Evolutionary conservation across 345 rosid species (phyloP), one percentile per base, ranked within the genome.

Genomic region (Bretschneidera sinensis): DNA sequence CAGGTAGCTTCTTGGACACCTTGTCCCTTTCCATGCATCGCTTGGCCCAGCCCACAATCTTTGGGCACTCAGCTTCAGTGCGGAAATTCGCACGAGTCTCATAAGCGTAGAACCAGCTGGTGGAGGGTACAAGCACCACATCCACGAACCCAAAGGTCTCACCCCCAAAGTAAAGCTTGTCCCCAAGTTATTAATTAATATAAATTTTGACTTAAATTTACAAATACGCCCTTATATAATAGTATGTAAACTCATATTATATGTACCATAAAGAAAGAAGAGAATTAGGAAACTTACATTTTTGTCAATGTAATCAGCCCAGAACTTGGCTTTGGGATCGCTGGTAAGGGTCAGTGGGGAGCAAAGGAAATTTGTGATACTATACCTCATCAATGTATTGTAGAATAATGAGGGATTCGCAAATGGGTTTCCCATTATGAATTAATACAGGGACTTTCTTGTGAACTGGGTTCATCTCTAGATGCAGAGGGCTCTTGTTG

Each of bases 21-120:
- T 69, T 67, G 19, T 54, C 18, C 6, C 61, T 60, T 63, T 43
- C 54, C 59, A 39, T 45, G 68, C 76, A 67, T 63, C 72, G 62
- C 19, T 72, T 63, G 49, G 68, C 76, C 76, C 76, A 72, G 57
- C 64, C 72, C 17, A 72, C 57, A 17, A 72, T 62, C 65, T 67
- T 72, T 0, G 76, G 76, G 54, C 72, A 72, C 59, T 48, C 69
- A 20, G 61, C 43, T 63, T 72, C 76, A 4, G 67, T 61, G 20
- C 72, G 61, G 61, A 72, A 72, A 18, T 49, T 56, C 25, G 72
- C 76, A 62, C 68, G 51, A 53, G 62, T 54, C 65, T 72, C 72
- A 6, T 57, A 60, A 21, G 69, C 63, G 11, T 72, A 54, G 54
- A 72, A 72, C 76, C 76, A 72, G 55, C 76, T 72, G 20, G 67